Base-by-base conservation (phyloP, 257 asterid genomes). In the Oldenlandia corymbosa region DNA sequence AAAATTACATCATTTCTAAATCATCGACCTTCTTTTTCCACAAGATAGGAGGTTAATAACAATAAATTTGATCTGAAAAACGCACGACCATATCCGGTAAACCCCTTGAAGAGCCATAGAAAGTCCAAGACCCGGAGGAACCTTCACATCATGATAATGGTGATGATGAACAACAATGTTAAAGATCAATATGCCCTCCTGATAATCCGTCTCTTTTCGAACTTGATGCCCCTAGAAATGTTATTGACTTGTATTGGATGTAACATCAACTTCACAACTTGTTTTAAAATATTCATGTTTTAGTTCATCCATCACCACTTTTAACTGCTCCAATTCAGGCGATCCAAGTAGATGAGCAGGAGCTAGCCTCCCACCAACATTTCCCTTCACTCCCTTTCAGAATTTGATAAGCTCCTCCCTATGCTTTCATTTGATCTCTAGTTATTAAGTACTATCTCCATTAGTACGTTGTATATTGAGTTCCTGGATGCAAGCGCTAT, bases 351-450 rank as follows among this genome's bases (percentile, higher is more conserved):
- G 72, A 41, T 41, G 20, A 34, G 76, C 34, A 0, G 83, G 80
- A 10, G 66, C n/a, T n/a, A n/a, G n/a, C 60, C 76, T 81, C 86
- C 86, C 84, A 78, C 84, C 84, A 81, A 47, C 75, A 48, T 47
- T 58, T 58, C 0, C 64, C 73, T 7, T 49, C 56, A 37, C 62
- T 71, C n/a, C 80, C 21, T 71, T 71, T 39, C 83, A 76, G 10
- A 75, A 56, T 45, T 66, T 53, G 41, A 28, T 51, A 0, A 78
- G 45, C 48, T 75, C 75, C 45, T 71, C 80, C 4, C 83, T 72
- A 0, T 64, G 67, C 64, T 64, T 68, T 34, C 66, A 73, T 68
- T 76, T 76, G 3, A 34, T 46, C 46, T 81, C 87, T 60, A 71
- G 20, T 49, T 68, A 34, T 55, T 58, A n/a, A 65, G 56, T 37